These are phyloP conservation scores for Cordyceps cicadae DNA, from an alignment of 2,329 filamentous ascomycete species.

Conservation along the genomic window DNA sequence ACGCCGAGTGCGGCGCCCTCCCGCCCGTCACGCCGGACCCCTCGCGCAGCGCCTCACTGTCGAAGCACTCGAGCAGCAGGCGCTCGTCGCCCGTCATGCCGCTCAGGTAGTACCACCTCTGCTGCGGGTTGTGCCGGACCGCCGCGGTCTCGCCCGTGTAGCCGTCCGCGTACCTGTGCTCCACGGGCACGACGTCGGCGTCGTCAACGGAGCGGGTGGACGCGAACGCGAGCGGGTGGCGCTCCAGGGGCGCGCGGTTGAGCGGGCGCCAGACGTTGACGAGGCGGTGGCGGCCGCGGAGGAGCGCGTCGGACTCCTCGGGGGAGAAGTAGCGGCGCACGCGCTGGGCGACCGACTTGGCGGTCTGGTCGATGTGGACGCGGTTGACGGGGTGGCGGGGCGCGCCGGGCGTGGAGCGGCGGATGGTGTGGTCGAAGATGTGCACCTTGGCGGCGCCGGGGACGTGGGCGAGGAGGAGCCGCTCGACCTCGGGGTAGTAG, in stretches of 20 bases:
- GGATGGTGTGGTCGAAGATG: constrained; percentile 84
- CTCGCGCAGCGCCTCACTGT: constrained; percentile 48
- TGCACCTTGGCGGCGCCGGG: constrained; percentile 59
- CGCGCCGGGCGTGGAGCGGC: constrained; percentile 52
- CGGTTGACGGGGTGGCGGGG: constrained; percentile 59
- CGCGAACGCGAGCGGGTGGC: constrained; percentile 61
- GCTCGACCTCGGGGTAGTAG: constrained; percentile 82
- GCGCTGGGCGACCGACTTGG: constrained; percentile 54
- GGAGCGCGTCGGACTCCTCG: constrained; percentile 57
- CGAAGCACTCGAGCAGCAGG: constrained; percentile 72
- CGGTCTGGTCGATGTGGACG: constrained; percentile 80
- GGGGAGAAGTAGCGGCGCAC: constrained; percentile 56
- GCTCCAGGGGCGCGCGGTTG: constrained; percentile 50
- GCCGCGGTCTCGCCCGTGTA: constrained; percentile 67
- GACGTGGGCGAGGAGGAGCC: constrained; percentile 58
- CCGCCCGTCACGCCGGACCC: constrained; percentile 42
- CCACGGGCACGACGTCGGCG: constrained; percentile 59
- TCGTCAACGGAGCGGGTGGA: constrained; percentile 54
- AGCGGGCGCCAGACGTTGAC: constrained; percentile 79
- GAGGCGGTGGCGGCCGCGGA: constrained; percentile 66
- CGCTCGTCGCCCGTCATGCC: constrained; percentile 68
- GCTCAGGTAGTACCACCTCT: constrained; percentile 73
- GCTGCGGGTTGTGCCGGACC: constrained; percentile 51
- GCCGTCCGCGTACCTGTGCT: constrained; percentile 59
- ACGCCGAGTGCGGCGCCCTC: constrained; percentile 65